Evolutionary conservation across 257 asterid species (phyloP).

Genomic region (Vinca minor): DNA sequence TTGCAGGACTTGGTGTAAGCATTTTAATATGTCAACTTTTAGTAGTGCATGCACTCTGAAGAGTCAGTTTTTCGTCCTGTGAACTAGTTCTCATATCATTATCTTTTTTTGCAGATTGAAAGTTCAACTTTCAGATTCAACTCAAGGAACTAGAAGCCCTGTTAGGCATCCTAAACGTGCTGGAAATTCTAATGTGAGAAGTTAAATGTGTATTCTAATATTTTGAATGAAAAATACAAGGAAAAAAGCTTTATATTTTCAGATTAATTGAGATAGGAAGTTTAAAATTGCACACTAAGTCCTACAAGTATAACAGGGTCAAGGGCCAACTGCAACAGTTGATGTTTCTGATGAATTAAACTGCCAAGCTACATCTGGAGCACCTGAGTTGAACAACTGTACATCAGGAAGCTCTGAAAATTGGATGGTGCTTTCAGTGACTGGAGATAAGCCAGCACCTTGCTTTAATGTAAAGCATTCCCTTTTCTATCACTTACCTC

Average conservation of each 20-base stretch:
- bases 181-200: conserved; percentile 49
- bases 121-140: conserved; percentile 73
- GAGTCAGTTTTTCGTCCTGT: neutral
- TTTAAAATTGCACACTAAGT: conserved; percentile 15
- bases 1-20: neutral
- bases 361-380: conserved; percentile 47
- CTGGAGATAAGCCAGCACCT: conserved; percentile 85
- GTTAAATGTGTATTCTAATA: neutral
- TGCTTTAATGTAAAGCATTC: conserved; percentile 60
- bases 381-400: conserved; percentile 65
- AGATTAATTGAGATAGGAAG: conserved; percentile 3
- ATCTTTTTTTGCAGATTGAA: conserved; percentile 44
- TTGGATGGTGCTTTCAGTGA: conserved; percentile 84
- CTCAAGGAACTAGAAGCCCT: conserved; percentile 86
- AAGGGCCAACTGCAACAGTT: conserved; percentile 36
- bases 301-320: conserved; percentile 43
- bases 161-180: conserved; percentile 61
- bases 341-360: conserved; percentile 52
- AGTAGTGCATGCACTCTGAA: no score
- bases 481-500: conserved; percentile 11
- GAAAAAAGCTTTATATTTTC: neutral
- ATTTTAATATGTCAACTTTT: neutral
- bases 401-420: conserved; percentile 82
- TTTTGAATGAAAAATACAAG: neutral
- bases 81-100: conserved; percentile 7